A percentile compares a stretch with the other conserved stretches of the same genome.
Evolutionary conservation across 2,329 filamentous ascomycete genomes (phyloP).

Genomic region (Phyllosticta ampelicida): DNA sequence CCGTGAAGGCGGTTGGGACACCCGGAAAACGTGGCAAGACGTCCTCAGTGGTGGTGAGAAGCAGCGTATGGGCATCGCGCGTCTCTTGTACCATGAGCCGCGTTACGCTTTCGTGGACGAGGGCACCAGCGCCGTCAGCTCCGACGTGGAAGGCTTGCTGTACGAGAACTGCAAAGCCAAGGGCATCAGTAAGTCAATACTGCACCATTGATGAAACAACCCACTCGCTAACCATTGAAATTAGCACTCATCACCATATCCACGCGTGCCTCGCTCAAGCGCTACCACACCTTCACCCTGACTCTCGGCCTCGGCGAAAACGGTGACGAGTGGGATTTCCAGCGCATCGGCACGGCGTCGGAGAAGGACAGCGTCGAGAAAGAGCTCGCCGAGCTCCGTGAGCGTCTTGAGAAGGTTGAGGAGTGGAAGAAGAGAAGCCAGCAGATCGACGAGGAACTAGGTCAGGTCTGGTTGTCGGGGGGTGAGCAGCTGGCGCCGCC

Average conservation of each 20-base stretch:
- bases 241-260: constrained; percentile 86
- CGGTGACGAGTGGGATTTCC: constrained; percentile 83
- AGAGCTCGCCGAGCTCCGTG: constrained; percentile 74
- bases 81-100: constrained; percentile 88
- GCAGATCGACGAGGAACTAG: constrained; percentile 76
- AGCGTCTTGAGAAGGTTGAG: constrained; percentile 69
- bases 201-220: background rate
- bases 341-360: constrained; percentile 83
- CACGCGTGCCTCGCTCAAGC: constrained; percentile 85
- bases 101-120: constrained; percentile 92
- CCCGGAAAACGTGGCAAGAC: constrained; percentile 96
- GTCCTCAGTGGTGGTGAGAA: constrained; percentile 96
- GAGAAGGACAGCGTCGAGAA: constrained; percentile 92
- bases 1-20: constrained; percentile 93
- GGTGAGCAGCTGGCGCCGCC: constrained; percentile 27
- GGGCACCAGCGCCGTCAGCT: constrained; percentile 86
- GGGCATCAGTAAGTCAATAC: constrained; percentile 66
- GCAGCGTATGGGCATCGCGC: constrained; percentile 84
- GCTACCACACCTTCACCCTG: constrained; percentile 89
- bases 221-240: background rate
- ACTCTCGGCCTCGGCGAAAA: constrained; percentile 69
- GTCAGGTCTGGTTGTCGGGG: constrained; percentile 47
- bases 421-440: constrained; percentile 67
- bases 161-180: constrained; percentile 90
- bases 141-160: constrained; percentile 84